A percentile compares a stretch with the other conserved stretches of the same genome.
Evolutionary conservation across 202 grass and related monocot genomes (phyloP).

Genomic region (Digitaria exilis): DNA sequence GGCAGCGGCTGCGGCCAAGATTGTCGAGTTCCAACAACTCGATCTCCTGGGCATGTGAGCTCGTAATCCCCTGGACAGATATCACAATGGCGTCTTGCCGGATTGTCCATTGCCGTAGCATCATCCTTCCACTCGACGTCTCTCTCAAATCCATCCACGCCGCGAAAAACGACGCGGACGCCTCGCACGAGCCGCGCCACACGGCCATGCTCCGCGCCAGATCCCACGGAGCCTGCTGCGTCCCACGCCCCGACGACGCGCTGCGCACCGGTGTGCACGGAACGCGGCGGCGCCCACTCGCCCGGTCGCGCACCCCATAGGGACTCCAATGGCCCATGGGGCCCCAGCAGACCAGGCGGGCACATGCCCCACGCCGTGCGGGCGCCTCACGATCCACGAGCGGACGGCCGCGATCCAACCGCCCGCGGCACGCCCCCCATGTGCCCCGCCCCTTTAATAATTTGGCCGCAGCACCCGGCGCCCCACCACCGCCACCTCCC

Average conservation of each 20-base stretch:
- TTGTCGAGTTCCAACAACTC: no score
- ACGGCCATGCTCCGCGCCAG: neutral
- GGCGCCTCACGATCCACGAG: neutral
- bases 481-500: neutral
- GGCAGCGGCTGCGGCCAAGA: no score
- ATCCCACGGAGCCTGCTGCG: neutral
- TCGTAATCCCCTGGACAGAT: neutral
- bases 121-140: neutral
- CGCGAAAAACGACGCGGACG: neutral
- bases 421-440: neutral
- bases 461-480: slow-evolving; percentile 15
- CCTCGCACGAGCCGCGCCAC: neutral
- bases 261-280: neutral
- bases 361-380: neutral
- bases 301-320: no score
- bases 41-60: no score
- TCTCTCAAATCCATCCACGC: no score
- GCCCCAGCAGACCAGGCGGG: neutral
- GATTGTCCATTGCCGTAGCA: neutral
- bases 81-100: neutral
- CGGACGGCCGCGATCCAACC: slow-evolving; percentile 19
- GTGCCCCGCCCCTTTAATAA: slow-evolving; percentile 39
- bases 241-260: no score
- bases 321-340: no score
- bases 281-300: neutral